These are phyloP conservation scores for Murraya paniculata DNA, from an alignment of 345 rosid genomes.

Conservation along the genomic window DNA sequence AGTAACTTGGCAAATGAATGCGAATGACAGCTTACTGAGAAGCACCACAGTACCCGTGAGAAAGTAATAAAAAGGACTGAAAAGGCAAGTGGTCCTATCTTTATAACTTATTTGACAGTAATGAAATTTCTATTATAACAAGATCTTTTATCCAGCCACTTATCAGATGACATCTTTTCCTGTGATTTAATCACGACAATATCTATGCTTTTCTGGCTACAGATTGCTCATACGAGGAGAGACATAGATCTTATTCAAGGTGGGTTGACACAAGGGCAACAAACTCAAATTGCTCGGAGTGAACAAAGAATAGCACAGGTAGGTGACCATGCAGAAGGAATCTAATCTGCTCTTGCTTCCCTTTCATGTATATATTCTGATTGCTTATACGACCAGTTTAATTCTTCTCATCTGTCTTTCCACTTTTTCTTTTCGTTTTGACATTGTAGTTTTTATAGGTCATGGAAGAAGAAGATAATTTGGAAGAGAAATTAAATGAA, in stretches of 20 bases:
- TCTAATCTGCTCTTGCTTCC: no score
- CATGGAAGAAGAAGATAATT: slow-evolving; percentile 89
- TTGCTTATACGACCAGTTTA: slow-evolving; percentile 1
- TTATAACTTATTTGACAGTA: slow-evolving; percentile 1
- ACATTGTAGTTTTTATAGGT: slow-evolving; percentile 39
- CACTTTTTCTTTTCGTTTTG: background rate
- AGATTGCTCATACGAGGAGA: slow-evolving; percentile 96
- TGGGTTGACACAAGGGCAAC: slow-evolving; percentile 97
- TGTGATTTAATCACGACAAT: background rate
- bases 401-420: background rate
- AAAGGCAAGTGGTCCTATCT: no score
- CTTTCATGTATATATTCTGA: background rate
- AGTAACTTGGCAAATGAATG: slow-evolving; percentile 94
- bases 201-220: slow-evolving; percentile 10
- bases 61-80: slow-evolving; percentile 78
- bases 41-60: slow-evolving; percentile 93
- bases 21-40: slow-evolving; percentile 89
- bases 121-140: background rate
- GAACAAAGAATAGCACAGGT: slow-evolving; percentile 90
- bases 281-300: slow-evolving; percentile 96
- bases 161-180: background rate
- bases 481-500: slow-evolving; percentile 93
- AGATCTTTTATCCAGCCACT: background rate
- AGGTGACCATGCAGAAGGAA: slow-evolving; percentile 1
- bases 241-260: slow-evolving; percentile 97